phyloP scores from a whole-genome alignment of 1,284 basidiomycete species.

The Tilletia indica region DNA sequence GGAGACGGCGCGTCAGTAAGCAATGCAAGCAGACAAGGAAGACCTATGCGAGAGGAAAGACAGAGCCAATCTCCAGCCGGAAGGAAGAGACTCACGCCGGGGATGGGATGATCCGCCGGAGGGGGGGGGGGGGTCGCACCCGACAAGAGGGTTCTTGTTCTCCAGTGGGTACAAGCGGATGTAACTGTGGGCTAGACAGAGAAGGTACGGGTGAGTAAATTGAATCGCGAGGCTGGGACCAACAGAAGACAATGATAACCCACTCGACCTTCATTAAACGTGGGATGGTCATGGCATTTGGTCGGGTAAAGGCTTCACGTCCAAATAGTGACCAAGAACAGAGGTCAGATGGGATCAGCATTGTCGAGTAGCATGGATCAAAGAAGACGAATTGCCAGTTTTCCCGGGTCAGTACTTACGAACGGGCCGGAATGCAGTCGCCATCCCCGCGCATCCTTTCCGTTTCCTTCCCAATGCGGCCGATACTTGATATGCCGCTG shows the following conservation, averaged over 20 bases:
- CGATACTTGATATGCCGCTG: slow-evolving; percentile 20
- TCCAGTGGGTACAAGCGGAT: slow-evolving; percentile 49
- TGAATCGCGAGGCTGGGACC: too few relatives aligned
- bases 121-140: slow-evolving; percentile 49
- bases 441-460: slow-evolving; percentile 36
- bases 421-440: slow-evolving; percentile 47
- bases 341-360: too few relatives aligned
- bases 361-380: too few relatives aligned
- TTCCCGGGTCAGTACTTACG: too few relatives aligned
- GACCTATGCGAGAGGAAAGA: not conserved
- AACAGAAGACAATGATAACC: not conserved
- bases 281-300: slow-evolving; percentile 33
- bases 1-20: not conserved
- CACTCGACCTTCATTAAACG: slow-evolving; percentile 33
- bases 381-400: too few relatives aligned
- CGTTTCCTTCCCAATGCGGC: slow-evolving; percentile 25
- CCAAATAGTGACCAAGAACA: not conserved
- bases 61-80: not conserved
- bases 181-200: slow-evolving; percentile 21
- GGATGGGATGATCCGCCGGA: slow-evolving; percentile 50
- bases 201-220: too few relatives aligned
- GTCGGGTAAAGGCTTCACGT: not conserved
- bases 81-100: not conserved
- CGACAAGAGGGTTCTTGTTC: slow-evolving; percentile 22
- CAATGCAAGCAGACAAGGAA: not conserved